Conservation (phyloP, 768 basidiomycete genomes). For the Suillus spraguei region DNA sequence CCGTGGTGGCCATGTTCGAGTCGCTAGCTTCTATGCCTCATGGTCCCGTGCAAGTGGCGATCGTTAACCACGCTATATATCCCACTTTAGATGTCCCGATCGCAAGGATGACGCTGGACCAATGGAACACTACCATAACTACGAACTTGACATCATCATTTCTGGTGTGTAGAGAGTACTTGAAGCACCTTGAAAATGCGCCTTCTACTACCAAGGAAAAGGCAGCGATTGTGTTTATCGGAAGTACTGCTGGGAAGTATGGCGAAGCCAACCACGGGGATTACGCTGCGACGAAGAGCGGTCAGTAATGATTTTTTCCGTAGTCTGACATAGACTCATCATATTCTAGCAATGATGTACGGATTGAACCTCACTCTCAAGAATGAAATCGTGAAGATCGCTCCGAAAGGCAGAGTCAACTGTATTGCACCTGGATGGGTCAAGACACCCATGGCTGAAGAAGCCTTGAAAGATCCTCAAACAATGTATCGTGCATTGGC, state of each 20-base stretch:
- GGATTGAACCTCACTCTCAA: conserved; percentile 69
- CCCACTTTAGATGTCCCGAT: conserved; percentile 48
- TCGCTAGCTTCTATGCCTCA: conserved; percentile 38
- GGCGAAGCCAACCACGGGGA: conserved; percentile 71
- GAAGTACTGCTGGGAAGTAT: conserved; percentile 72
- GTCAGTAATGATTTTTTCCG: conserved; percentile 31
- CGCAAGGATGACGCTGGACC: conserved; percentile 57
- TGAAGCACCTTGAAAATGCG: conserved; percentile 45
- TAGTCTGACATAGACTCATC: neutral
- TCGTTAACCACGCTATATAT: conserved; percentile 67
- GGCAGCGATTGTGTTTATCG: conserved; percentile 65
- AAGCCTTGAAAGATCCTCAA: conserved; percentile 54
- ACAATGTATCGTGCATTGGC: conserved; percentile 62
- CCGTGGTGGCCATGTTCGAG: conserved; percentile 54
- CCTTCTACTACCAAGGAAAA: conserved; percentile 47
- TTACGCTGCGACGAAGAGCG: conserved; percentile 72
- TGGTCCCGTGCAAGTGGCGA: conserved; percentile 55
- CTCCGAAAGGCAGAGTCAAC: conserved; percentile 71
- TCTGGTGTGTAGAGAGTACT: conserved; percentile 61
- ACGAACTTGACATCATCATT: conserved; percentile 71
- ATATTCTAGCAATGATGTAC: conserved; percentile 63
- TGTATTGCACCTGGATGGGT: conserved; percentile 71
- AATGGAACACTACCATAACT: conserved; percentile 63
- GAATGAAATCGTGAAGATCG: conserved; percentile 81
- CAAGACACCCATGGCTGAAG: conserved; percentile 62